phyloP scores from a whole-genome alignment of 2,329 filamentous ascomycete genomes.

The Claviceps digitariae region DNA sequence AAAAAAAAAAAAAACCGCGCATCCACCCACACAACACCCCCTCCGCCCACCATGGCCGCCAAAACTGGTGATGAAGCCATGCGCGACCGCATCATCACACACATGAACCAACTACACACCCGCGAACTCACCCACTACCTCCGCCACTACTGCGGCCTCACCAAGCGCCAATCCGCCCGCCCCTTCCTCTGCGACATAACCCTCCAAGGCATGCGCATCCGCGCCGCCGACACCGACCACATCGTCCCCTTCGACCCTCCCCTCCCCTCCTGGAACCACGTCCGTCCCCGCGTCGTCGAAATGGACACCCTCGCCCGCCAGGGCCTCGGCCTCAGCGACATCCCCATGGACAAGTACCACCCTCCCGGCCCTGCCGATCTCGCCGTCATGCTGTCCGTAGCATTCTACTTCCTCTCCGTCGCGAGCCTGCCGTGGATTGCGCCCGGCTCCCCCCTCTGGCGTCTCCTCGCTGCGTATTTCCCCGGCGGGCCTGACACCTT shows the following conservation, averaged over 20 bases:
- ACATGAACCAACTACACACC: conserved; percentile 80
- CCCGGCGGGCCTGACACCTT: conserved; percentile 46
- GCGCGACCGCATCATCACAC: conserved; percentile 40
- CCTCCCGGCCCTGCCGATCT: conserved; percentile 31
- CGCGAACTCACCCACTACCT: conserved; percentile 65
- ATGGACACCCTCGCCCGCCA: conserved; percentile 48
- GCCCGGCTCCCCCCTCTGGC: conserved; percentile 36
- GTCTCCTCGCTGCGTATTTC: conserved; percentile 34
- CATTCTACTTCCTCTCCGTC: conserved; percentile 40
- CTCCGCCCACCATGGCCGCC: conserved; percentile 8
- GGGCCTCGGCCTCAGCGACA: conserved; percentile 43
- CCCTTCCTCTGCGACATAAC: conserved; percentile 51
- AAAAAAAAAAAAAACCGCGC: too few relatives aligned
- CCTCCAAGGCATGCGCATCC: conserved; percentile 49
- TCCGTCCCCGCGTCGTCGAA: conserved; percentile 55
- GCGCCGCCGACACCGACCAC: conserved; percentile 30
- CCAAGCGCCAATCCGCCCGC: conserved; percentile 31
- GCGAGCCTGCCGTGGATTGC: conserved; percentile 35
- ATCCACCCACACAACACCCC: neutral
- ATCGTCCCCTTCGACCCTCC: conserved; percentile 55
- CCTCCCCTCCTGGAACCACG: conserved; percentile 52
- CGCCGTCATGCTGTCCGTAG: conserved; percentile 39
- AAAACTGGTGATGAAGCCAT: conserved; percentile 13
- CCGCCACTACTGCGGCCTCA: conserved; percentile 52
- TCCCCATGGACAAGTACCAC: conserved; percentile 27